phyloP scores from a whole-genome alignment of 73 alveolate species.

The Breviolum minutum region DNA sequence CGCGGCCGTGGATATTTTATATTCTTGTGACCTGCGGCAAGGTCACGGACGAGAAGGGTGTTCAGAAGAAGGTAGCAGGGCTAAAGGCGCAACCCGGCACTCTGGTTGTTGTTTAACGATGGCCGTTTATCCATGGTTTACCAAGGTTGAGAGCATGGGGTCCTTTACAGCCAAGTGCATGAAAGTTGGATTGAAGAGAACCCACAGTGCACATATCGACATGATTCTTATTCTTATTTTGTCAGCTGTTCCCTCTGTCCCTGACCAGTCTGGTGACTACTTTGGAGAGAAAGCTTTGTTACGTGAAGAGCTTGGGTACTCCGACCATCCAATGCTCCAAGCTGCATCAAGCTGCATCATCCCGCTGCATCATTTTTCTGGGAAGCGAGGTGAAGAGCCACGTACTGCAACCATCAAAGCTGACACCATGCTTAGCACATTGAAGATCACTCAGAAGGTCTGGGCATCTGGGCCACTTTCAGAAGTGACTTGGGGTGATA shows the following conservation, averaged over 20 bases:
- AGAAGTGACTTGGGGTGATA: neutral
- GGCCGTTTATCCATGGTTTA: neutral
- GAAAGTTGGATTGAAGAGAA: too few relatives aligned
- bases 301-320: neutral
- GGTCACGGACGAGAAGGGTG: conserved; percentile 48
- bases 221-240: neutral
- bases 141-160: too few relatives aligned
- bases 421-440: conserved; percentile 58
- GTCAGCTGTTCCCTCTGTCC: neutral
- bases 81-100: neutral
- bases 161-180: too few relatives aligned
- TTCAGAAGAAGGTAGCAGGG: conserved; percentile 55
- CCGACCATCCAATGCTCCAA: neutral
- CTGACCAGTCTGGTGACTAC: conserved; percentile 81
- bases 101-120: too few relatives aligned
- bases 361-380: neutral
- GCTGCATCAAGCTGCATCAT: neutral
- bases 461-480: too few relatives aligned
- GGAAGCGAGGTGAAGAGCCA: conserved; percentile 62
- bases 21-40: neutral
- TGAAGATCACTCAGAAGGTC: conserved; percentile 91
- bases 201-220: too few relatives aligned
- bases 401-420: conserved; percentile 95
- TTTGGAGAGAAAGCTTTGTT: conserved; percentile 88
- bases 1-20: neutral